Evolutionary conservation across 192 early-diverging fungal genomes (phyloP), one percentile per base, ranked within the genome.

Genomic region (Mortierella antarctica): DNA sequence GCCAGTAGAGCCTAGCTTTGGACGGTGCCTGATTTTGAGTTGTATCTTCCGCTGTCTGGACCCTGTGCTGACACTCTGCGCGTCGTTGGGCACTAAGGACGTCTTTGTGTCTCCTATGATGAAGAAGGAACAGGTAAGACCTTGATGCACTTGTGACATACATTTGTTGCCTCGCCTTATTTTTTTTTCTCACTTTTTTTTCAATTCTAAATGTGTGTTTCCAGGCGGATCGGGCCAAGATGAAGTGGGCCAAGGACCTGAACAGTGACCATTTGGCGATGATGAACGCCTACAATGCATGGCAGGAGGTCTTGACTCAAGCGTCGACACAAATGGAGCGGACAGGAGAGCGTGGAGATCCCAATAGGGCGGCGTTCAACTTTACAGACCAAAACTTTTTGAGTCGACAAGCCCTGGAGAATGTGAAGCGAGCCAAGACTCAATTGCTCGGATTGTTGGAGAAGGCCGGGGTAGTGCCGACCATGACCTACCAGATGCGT

Each of bases 1-100:
- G 42, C 92, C 91, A 7, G 83, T 91, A 12, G 91, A 93, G 59
- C 91, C 91, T 5, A 90, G 89, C 77, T 87, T 93, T 44, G 89
- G 89, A n/a, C 88, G 91, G 50, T 87, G 91, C 65, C 75, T 93
- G 39, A 70, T 93, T 8, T 56, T 89, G 31, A 90, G 87, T 14
- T 87, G 87, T 39, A 71, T 88, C 20, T 90, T 91, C 68, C 78
- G 85, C 10, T 92, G 89, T 57, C 57, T 93, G 41, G 92, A 93
- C 70, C 92, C 92, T 14, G 87, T 93, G 41, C 62, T 93, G 45
- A 90, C 91, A 2, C 72, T 87, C 11, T 91, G 89, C 4, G 88
- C 87, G 8, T 86, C 84, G 5, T 65, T 93, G 49, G 87, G 86
- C 11, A 83, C 82, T 48, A 85, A 85, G 56, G 71, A 67, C 48